phyloP scores from a whole-genome alignment of 2,329 filamentous ascomycete genomes.

The Aspergillus costaricaensis region DNA sequence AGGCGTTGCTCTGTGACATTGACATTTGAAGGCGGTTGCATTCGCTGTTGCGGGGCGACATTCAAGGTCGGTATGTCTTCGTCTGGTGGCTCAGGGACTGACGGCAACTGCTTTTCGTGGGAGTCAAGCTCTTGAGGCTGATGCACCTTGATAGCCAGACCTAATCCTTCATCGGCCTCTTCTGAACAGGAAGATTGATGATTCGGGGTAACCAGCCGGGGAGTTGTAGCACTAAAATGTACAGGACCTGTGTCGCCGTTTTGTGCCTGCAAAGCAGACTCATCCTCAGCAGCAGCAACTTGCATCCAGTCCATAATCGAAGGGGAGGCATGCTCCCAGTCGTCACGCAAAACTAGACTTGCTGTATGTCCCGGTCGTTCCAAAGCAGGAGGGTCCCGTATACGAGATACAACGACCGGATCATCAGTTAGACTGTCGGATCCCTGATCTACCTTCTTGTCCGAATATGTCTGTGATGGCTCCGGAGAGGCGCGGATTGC shows the following conservation, averaged over 20 bases:
- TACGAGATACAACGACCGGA: slow-evolving; percentile 36
- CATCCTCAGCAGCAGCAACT: slow-evolving; percentile 42
- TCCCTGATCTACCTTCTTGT: slow-evolving; percentile 20
- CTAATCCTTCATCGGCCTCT: slow-evolving; percentile 40
- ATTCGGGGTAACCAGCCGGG: slow-evolving; percentile 23
- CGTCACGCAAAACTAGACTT: slow-evolving; percentile 48
- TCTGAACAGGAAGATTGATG: slow-evolving; percentile 25
- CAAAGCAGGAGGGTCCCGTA: slow-evolving; percentile 31
- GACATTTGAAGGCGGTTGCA: not conserved
- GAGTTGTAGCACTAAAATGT: slow-evolving; percentile 29
- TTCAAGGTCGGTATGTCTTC: slow-evolving; percentile 16
- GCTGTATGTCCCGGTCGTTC: slow-evolving; percentile 38
- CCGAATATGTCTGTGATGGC: slow-evolving; percentile 17
- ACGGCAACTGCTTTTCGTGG: slow-evolving; percentile 22
- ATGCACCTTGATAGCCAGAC: slow-evolving; percentile 47
- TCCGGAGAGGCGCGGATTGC: slow-evolving; percentile 27
- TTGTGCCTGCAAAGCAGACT: slow-evolving; percentile 39
- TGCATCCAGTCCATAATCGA: slow-evolving; percentile 54
- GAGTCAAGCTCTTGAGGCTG: slow-evolving; percentile 31
- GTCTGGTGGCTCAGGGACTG: slow-evolving; percentile 30
- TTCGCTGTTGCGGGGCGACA: not conserved
- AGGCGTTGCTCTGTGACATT: slow-evolving; percentile 18
- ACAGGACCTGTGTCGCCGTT: slow-evolving; percentile 15
- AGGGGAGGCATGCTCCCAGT: slow-evolving; percentile 53
- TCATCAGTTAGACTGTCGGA: slow-evolving; percentile 38